Evolutionary conservation across 1,139 yeast genomes (phyloP).

Genomic region (Blastobotrys ciferrii): DNA sequence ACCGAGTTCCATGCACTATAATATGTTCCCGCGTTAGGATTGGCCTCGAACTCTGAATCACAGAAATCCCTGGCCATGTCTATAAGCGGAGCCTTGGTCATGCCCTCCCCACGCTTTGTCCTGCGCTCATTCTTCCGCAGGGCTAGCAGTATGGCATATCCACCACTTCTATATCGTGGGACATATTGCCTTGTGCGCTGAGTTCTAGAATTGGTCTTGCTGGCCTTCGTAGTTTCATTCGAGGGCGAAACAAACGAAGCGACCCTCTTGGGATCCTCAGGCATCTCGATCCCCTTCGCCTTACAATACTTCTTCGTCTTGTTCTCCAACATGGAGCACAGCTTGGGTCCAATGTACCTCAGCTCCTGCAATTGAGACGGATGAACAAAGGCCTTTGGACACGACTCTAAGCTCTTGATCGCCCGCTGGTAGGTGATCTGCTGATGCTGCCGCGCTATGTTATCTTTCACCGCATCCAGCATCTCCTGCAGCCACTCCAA

Average conservation of each 20-base stretch:
- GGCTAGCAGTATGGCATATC: slow-evolving; percentile 76
- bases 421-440: slow-evolving; percentile 48
- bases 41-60: slow-evolving; percentile 61
- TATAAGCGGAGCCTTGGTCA: slow-evolving; percentile 60
- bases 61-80: slow-evolving; percentile 59
- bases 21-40: slow-evolving; percentile 54
- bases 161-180: slow-evolving; percentile 80
- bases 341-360: slow-evolving; percentile 62
- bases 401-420: slow-evolving; percentile 44
- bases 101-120: slow-evolving; percentile 44
- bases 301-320: slow-evolving; percentile 48
- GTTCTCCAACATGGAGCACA: slow-evolving; percentile 47
- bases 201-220: slow-evolving; percentile 4
- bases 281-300: slow-evolving; percentile 43
- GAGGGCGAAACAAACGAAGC: slow-evolving; percentile 14
- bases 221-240: slow-evolving; percentile 7
- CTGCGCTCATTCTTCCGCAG: slow-evolving; percentile 51
- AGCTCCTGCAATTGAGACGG: slow-evolving; percentile 53
- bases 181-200: slow-evolving; percentile 50
- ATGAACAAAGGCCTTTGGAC: slow-evolving; percentile 45
- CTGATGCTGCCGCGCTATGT: slow-evolving; percentile 30
- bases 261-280: slow-evolving; percentile 30
- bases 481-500: slow-evolving; percentile 54
- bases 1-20: slow-evolving; percentile 81
- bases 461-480: slow-evolving; percentile 44